Evolutionary conservation across 768 basidiomycete species (phyloP), one percentile per base, ranked within the genome.

Genomic region (Rhodotorula toruloides): DNA sequence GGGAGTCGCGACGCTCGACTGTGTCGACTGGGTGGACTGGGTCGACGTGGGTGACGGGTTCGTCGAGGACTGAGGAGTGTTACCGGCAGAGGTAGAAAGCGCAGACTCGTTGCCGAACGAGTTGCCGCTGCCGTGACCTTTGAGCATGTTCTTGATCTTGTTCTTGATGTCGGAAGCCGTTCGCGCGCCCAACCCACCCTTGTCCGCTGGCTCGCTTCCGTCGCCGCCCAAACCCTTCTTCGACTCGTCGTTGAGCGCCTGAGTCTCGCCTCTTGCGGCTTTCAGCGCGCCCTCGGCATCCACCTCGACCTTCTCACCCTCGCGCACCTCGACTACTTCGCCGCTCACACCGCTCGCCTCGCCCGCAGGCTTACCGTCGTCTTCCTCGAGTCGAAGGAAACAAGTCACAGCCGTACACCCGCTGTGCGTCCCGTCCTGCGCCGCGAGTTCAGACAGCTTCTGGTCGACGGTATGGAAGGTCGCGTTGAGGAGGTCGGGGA

Each of bases 381-480:
- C 81, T 72, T 91, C 91, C 78, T 99, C 96, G 64, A 97, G 79
- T 21, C 96, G 88, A 58, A 99, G 83, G 78, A 98, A 94, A 4
- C 91, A 91, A 34, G 90, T 92, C 42, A 96, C 96, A 9, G 90
- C 96, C 8, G 96, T 99, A 76, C 94, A 98, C 2, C 96, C 96
- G 12, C 90, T 92, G 57, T 74, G 74, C 77, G 90, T 91, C 72
- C 90, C 91, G 46, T 89, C 87, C 70, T 88, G 85, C 74, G 89
- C 88, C 9, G 70, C 65, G 50, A 67, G 65, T 19, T 64, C 43
- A 60, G 91, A 87, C 74, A 97, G 85, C 63, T 83, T 82, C 53
- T 80, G 82, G 75, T 99, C 96, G 63, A 98, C 96, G 46, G 85
- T 83, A 77, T 96, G 92, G 81, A 98, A 99, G 6, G 96, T 91